Base-by-base conservation (phyloP, 1,284 basidiomycete species). In the Pseudozyma pruni region DNA sequence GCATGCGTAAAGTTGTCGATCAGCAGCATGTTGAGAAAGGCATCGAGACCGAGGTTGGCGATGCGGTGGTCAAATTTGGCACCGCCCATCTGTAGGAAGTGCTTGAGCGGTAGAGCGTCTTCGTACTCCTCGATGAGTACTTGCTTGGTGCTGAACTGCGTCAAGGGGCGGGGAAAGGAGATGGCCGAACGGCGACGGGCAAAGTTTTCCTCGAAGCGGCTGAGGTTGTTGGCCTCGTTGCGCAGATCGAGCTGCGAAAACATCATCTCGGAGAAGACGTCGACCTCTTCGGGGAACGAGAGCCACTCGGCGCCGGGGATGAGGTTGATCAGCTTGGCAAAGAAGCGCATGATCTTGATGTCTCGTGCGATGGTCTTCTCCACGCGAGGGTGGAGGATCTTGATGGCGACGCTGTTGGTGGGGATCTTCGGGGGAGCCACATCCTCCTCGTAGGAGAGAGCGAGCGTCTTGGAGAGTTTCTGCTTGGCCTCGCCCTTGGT, bases 1-100 rank as follows among this genome's bases (percentile, higher is more conserved):
- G 94, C 90, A 82, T 98, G 95, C 2, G 95, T 94, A 83, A 97
- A 99, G 83, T 99, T 98, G 84, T 99, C 95, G 42, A 98, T 86
- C 1, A 99, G 86, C 20, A 99, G 88, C 95, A 99, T 99, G 84
- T 97, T 93, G 81, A 99, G 83, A 84, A 98, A 99, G 1, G 94
- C 93, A 82, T 98, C 94, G 14, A 98, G 86, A 10, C 96, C 96
- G 16, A 94, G 87, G 54, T 92, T 94, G 7, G 96, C 95, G 37
- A 99, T 88, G 55, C 90, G 88, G 56, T 90, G 89, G 78, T 98
- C 93, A 79, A 89, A 98, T 7, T 91, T 91, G 22, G 54, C 72
- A 3, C 93, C 94, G 1, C 95, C 94, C 66, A 94, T 91, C 60
- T 86, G 87, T 71, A 99, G 80, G 81, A 99, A 98, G 32, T 86